Evolutionary conservation across 169 alveolate species (phyloP), one percentile per base, ranked within the genome.

Genomic region (Cytauxzoon felis): DNA sequence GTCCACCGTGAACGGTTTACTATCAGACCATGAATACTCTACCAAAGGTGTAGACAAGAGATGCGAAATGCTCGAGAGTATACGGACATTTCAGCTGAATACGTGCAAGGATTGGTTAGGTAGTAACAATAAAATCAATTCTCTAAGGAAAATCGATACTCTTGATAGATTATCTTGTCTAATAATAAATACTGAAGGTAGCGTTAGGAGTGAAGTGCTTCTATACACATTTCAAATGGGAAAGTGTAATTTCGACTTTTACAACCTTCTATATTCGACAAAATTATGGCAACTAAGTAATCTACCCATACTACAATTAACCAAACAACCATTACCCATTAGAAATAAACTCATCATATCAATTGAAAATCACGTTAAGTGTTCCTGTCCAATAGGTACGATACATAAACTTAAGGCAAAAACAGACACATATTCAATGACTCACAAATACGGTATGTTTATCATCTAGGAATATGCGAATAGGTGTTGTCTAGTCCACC

Each of bases 381-480:
- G 82, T 43, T 32, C 32, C 7, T 71, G 82, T 52, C 82, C 82
- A 5, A 50, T 71, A 30, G 50, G 50, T 24, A 76, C 56, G n/a
- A 11, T 54, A 2, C 23, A 49, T n/a, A 33, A 16, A 19, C 65
- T 11, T 16, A 19, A 21, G 48, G 42, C 65, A n/a, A n/a, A n/a
- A n/a, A n/a, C n/a, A n/a, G n/a, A n/a, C n/a, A n/a, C n/a, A n/a
- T n/a, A n/a, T n/a, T n/a, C n/a, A n/a, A n/a, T n/a, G n/a, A n/a
- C n/a, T n/a, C n/a, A n/a, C n/a, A n/a, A n/a, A n/a, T n/a, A n/a
- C n/a, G n/a, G n/a, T n/a, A n/a, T n/a, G n/a, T n/a, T n/a, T n/a
- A n/a, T n/a, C n/a, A n/a, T n/a, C n/a, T n/a, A n/a, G n/a, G n/a
- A n/a, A n/a, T n/a, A n/a, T n/a, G n/a, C n/a, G n/a, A n/a, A n/a